Percentiles rank a stretch among this genome's conserved stretches.
Evolutionary conservation across 352 stramenopile genomes (phyloP).

Genomic region (Blastocystis sp.): DNA sequence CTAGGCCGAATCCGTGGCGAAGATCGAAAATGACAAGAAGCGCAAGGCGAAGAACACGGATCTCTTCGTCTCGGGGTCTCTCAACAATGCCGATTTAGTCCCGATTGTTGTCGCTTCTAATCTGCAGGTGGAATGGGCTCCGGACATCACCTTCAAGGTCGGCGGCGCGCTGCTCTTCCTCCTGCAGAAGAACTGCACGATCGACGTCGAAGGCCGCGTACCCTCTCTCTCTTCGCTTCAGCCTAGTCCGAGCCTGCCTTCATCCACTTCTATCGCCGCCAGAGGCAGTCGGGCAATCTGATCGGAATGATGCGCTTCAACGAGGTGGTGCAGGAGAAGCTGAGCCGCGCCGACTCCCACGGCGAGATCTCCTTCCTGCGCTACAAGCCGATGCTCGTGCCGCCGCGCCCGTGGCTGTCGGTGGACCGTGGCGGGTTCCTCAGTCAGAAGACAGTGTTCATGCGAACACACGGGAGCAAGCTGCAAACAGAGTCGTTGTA

Average conservation of each 20-base stretch:
- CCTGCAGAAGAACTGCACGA: conserved; percentile 80
- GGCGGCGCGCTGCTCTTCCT: conserved; percentile 79
- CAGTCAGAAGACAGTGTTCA: conserved; percentile 85
- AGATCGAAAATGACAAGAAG: conserved; percentile 52
- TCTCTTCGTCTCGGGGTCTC: conserved; percentile 11
- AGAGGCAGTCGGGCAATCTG: conserved; percentile 39
- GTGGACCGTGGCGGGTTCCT: conserved; percentile 87
- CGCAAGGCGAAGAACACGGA: conserved; percentile 56
- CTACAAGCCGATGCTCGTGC: conserved; percentile 92
- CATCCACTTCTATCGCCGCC: conserved; percentile 71
- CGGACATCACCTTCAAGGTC: conserved; percentile 65
- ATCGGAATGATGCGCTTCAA: conserved; percentile 68
- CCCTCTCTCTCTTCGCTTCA: conserved; percentile 69
- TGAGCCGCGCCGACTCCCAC: conserved; percentile 75
- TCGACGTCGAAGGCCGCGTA: conserved; percentile 70
- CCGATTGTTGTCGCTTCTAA: background rate
- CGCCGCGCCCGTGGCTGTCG: conserved; percentile 84
- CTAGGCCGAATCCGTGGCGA: conserved; percentile 45
- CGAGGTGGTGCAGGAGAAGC: conserved; percentile 72
- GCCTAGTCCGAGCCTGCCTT: conserved; percentile 74
- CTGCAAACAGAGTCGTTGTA: conserved; percentile 72
- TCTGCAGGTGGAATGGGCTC: conserved; percentile 47
- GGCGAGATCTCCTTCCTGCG: conserved; percentile 80
- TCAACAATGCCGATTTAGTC: conserved; percentile 22
- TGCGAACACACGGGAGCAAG: conserved; percentile 81